These are phyloP conservation scores for Phytophthora sojae DNA, from an alignment of 352 stramenopile species.

Conservation along the genomic window DNA sequence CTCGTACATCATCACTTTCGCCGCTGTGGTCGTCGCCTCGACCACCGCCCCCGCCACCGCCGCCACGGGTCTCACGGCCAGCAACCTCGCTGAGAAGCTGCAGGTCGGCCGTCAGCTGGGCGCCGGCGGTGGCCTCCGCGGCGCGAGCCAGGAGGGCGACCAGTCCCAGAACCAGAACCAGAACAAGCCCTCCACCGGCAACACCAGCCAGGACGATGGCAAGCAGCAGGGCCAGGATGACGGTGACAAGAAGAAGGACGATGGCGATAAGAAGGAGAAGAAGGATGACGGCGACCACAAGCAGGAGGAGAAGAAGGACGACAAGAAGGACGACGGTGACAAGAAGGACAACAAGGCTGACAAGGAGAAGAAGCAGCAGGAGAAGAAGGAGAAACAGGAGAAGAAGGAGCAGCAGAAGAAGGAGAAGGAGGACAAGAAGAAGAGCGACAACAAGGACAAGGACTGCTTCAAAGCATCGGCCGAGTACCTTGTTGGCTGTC, in stretches of 20 bases:
- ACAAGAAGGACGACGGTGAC: background rate
- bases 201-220: conserved; percentile 15
- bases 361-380: conserved; percentile 9
- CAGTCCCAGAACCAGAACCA: conserved; percentile 15
- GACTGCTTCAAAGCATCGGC: too few species aligned
- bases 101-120: conserved; percentile 19
- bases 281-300: background rate
- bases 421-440: background rate
- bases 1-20: conserved; percentile 21
- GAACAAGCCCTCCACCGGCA: conserved; percentile 10
- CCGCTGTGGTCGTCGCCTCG: conserved; percentile 20
- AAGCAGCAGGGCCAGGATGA: conserved; percentile 11
- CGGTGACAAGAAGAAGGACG: conserved; percentile 2
- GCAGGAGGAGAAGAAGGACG: conserved; percentile 7
- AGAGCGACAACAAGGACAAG: conserved; percentile 1
- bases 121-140: conserved; percentile 13
- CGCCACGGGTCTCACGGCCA: conserved; percentile 2
- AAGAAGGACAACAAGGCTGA: conserved; percentile 2
- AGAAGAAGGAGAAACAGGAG: conserved; percentile 10
- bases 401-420: conserved; percentile 10
- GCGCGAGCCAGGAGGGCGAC: conserved; percentile 7
- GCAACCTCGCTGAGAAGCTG: conserved; percentile 16
- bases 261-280: background rate
- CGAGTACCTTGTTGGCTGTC: too few species aligned
- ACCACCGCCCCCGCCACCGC: conserved; percentile 8